Evolutionary conservation across 257 asterid species (phyloP).

Genomic region (Plantago ovata): DNA sequence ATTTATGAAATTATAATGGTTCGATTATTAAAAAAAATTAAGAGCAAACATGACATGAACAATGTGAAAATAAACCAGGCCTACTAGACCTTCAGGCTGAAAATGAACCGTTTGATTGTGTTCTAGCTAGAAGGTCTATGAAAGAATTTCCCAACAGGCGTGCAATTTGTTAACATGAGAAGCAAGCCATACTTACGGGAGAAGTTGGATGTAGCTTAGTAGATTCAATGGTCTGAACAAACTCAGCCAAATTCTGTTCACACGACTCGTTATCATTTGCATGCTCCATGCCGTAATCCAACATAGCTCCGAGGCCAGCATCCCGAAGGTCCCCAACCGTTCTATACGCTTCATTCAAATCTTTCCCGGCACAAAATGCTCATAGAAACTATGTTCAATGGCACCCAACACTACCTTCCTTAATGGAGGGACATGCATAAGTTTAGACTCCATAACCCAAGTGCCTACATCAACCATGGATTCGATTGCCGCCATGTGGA

Average conservation of each 20-base stretch:
- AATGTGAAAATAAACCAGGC: too few relatives aligned
- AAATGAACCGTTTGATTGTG: too few relatives aligned
- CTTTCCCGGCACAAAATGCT: slow-evolving; percentile 75
- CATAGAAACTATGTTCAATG: slow-evolving; percentile 45
- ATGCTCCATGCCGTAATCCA: slow-evolving; percentile 85
- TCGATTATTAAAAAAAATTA: too few relatives aligned
- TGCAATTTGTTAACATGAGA: neutral
- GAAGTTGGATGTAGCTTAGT: slow-evolving; percentile 30
- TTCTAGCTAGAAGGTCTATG: too few relatives aligned
- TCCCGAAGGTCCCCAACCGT: slow-evolving; percentile 40
- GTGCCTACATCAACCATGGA: slow-evolving; percentile 52
- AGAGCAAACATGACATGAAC: too few relatives aligned
- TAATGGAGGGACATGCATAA: slow-evolving; percentile 34
- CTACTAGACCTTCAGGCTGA: neutral
- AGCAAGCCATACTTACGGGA: slow-evolving; percentile 34
- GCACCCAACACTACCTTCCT: slow-evolving; percentile 28
- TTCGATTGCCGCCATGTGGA: slow-evolving; percentile 36
- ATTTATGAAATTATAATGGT: too few relatives aligned
- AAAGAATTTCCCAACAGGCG: neutral
- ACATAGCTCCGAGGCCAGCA: slow-evolving; percentile 57
- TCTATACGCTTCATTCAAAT: slow-evolving; percentile 36
- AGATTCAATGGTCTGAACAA: slow-evolving; percentile 45
- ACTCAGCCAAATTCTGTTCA: slow-evolving; percentile 43
- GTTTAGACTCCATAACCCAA: slow-evolving; percentile 50
- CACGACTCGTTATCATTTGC: slow-evolving; percentile 55